Percentiles rank a stretch among this genome's conserved stretches.
These are phyloP conservation scores for Albizia julibrissin DNA, from an alignment of 306 rosid species.

Conservation along the genomic window DNA sequence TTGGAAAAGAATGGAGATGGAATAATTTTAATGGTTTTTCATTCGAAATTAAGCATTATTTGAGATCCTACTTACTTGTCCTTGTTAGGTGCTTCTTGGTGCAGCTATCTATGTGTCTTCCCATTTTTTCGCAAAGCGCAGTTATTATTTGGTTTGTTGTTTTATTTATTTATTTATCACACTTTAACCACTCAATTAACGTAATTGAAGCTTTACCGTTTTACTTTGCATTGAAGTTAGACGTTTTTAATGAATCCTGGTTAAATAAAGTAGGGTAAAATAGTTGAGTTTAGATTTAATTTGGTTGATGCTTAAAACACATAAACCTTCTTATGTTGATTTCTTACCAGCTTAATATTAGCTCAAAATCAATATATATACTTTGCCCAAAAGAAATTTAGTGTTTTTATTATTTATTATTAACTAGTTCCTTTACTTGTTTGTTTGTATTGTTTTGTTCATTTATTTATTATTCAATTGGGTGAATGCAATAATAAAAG, in stretches of 20 bases:
- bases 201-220: conserved; percentile 4
- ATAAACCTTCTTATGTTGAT: background rate
- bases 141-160: background rate
- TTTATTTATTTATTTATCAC: background rate
- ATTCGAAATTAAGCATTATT: conserved; percentile 32
- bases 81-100: background rate
- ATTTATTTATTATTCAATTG: too few species aligned
- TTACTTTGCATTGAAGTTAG: background rate
- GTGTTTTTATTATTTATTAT: too few species aligned
- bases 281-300: background rate
- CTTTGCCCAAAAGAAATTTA: too few species aligned
- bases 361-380: too few species aligned
- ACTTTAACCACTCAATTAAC: background rate
- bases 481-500: background rate
- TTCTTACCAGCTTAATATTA: too few species aligned
- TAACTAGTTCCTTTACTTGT: too few species aligned
- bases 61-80: conserved; percentile 42
- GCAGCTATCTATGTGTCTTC: background rate
- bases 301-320: background rate
- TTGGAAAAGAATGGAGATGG: too few species aligned
- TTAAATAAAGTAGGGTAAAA: background rate
- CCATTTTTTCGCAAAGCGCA: background rate
- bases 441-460: too few species aligned
- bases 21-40: too few species aligned
- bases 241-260: background rate